Percentiles rank a stretch among this genome's conserved stretches.
Evolutionary conservation across 805 yeast species (phyloP).

Genomic region (Sugiyamaella lignohabitans): DNA sequence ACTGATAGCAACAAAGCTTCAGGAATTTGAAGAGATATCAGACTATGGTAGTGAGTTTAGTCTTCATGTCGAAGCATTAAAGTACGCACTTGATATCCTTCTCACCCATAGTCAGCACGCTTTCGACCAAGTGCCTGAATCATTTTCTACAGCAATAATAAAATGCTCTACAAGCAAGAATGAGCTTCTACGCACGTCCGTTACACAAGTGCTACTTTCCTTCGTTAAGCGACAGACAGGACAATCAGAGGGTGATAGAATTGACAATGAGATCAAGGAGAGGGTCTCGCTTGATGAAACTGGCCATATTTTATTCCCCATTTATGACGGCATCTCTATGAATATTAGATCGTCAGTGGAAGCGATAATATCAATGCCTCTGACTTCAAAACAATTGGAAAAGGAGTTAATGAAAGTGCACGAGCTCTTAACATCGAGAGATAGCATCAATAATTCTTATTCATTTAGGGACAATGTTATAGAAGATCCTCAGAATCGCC

Average conservation of each 20-base stretch:
- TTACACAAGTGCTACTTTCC: conserved; percentile 12
- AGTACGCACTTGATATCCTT: conserved; percentile 8
- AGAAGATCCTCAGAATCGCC: conserved; percentile 1
- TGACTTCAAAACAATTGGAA: conserved; percentile 22
- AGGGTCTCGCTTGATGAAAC: neutral
- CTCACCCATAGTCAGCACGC: conserved; percentile 2
- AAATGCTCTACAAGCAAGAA: conserved; percentile 13
- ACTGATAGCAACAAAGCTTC: conserved; percentile 6
- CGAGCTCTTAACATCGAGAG: conserved; percentile 7
- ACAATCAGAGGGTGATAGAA: neutral
- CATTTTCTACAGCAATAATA: conserved; percentile 13
- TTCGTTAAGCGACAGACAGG: conserved; percentile 7
- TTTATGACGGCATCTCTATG: conserved; percentile 21
- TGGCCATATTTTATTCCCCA: conserved; percentile 13
- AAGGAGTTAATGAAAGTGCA: conserved; percentile 8
- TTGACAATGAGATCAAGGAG: neutral
- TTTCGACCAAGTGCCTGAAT: conserved; percentile 4
- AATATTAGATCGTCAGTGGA: conserved; percentile 37
- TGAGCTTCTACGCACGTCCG: conserved; percentile 10
- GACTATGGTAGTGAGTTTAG: conserved; percentile 4
- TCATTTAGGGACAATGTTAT: conserved; percentile 1
- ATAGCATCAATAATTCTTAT: conserved; percentile 2
- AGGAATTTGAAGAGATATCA: conserved; percentile 7
- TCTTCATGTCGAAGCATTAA: conserved; percentile 11
- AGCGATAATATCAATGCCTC: conserved; percentile 34